Base-by-base conservation (phyloP, 257 asterid genomes). In the Voacanga thouarsii region DNA sequence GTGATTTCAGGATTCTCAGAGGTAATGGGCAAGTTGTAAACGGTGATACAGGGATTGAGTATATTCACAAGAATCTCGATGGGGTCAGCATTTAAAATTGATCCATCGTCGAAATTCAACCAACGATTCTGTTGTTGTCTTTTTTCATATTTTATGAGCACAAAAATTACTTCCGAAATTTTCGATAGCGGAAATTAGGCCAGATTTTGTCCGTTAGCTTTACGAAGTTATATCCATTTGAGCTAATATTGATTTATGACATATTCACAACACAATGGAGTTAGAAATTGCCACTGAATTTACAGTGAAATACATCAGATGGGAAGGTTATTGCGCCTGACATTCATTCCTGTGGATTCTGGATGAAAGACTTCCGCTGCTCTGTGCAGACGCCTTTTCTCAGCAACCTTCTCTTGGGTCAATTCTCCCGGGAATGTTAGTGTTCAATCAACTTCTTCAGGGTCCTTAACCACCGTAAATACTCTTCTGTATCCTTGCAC, bases 11-110 rank as follows among this genome's bases (percentile, higher is more conserved):
- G 94, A 83, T 90, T 73, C 91, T 87, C 66, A 83, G 91, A 84
- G 94, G 94, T 66, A 85, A 78, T 56, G 94, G 94, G 10, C 89
- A 90, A 57, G 88, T 88, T 65, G 94, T 90, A 63, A 78, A 85
- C 59, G 92, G 92, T 39, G 94, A 90, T 77, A 82, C 80, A 78
- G 92, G 72, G 43, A 77, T 90, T 7, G 81, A 81, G 63, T 90
- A 88, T 78, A 85, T 87, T 43, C 94, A 90, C 90, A 86, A 81
- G 88, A 83, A 87, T 73, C 78, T 89, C 21, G 79, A 7, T 3
- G 60, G 19, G 1, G 24, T 14, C 37, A 37, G 71, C 75, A 64
- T 66, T 39, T 37, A 24, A 11, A 21, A 23, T 21, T 41, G 53
- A 65, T 33, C 14, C 19, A n/a, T 39, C 7, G 41, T 21, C 53